Evolutionary conservation across 2,329 filamentous ascomycete genomes (phyloP).

Genomic region (Chrysoporthe cubensis): DNA sequence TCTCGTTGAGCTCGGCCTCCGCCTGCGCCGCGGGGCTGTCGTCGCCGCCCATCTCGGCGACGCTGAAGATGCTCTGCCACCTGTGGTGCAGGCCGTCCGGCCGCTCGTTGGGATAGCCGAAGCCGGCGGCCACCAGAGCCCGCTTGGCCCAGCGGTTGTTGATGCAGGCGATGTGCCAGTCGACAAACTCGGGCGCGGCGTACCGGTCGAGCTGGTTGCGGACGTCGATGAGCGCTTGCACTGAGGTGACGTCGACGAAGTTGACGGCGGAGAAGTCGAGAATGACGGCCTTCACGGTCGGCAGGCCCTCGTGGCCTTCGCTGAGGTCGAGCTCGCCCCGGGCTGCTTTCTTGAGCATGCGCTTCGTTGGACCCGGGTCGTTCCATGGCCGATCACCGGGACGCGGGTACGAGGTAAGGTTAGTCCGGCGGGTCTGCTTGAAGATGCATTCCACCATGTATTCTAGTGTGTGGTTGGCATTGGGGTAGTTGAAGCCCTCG

Average conservation of each 20-base stretch:
- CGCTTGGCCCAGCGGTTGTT: slow-evolving; percentile 95
- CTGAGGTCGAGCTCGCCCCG: slow-evolving; percentile 31
- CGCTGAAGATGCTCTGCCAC: slow-evolving; percentile 95
- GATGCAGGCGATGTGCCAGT: slow-evolving; percentile 96
- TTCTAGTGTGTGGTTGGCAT: slow-evolving; percentile 86
- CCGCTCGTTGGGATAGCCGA: slow-evolving; percentile 74
- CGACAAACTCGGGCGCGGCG: slow-evolving; percentile 76
- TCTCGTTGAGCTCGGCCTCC: slow-evolving; percentile 65
- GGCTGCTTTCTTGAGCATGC: slow-evolving; percentile 37
- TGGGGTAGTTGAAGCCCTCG: slow-evolving; percentile 96
- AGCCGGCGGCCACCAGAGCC: slow-evolving; percentile 83
- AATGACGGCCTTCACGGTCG: slow-evolving; percentile 69
- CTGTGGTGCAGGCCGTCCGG: slow-evolving; percentile 60
- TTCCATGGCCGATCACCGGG: slow-evolving; percentile 91
- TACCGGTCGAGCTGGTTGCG: slow-evolving; percentile 92
- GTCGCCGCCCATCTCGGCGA: slow-evolving; percentile 78
- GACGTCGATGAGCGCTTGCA: slow-evolving; percentile 91
- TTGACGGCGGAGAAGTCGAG: slow-evolving; percentile 94
- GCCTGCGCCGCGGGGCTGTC: slow-evolving; percentile 71
- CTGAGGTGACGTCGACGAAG: slow-evolving; percentile 89
- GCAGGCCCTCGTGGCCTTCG: slow-evolving; percentile 27
- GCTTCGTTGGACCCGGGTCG: slow-evolving; percentile 74
- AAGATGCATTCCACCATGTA: slow-evolving; percentile 73
- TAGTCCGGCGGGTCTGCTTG: slow-evolving; percentile 74
- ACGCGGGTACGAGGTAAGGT: slow-evolving; percentile 64